These are phyloP conservation scores for Colletotrichum sp. DNA, from an alignment of 2,329 filamentous ascomycete species.

Conservation along the genomic window DNA sequence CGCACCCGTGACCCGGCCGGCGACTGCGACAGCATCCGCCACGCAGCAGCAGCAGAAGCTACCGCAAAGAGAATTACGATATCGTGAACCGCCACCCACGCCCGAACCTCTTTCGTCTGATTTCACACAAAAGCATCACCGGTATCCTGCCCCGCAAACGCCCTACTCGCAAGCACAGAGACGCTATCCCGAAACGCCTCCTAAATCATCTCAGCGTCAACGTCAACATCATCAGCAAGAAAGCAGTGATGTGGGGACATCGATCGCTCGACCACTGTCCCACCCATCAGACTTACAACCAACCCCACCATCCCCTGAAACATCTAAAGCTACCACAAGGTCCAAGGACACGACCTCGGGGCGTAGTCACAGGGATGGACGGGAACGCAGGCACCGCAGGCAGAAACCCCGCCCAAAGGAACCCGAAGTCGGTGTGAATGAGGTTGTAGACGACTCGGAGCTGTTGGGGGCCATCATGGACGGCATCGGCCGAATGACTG, in stretches of 20 bases:
- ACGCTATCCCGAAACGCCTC: background rate
- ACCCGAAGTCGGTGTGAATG: background rate
- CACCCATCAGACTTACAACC: background rate
- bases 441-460: slow-evolving; percentile 28
- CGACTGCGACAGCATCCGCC: slow-evolving; percentile 6
- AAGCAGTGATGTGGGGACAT: background rate
- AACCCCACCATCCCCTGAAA: background rate
- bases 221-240: background rate
- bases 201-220: background rate
- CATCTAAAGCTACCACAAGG: background rate
- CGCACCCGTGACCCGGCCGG: slow-evolving; percentile 38
- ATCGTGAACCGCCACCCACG: background rate
- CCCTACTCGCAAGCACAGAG: background rate
- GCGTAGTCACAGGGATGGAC: background rate
- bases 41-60: background rate
- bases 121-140: background rate
- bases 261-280: background rate
- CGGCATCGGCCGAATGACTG: slow-evolving; percentile 35
- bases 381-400: background rate
- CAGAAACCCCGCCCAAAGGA: background rate
- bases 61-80: background rate
- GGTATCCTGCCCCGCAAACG: background rate
- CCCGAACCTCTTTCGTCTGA: background rate
- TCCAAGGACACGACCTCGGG: background rate
- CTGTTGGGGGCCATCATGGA: slow-evolving; percentile 38